Evolutionary conservation across 257 asterid species (phyloP).

Genomic region (Solanum bulbocastanum): DNA sequence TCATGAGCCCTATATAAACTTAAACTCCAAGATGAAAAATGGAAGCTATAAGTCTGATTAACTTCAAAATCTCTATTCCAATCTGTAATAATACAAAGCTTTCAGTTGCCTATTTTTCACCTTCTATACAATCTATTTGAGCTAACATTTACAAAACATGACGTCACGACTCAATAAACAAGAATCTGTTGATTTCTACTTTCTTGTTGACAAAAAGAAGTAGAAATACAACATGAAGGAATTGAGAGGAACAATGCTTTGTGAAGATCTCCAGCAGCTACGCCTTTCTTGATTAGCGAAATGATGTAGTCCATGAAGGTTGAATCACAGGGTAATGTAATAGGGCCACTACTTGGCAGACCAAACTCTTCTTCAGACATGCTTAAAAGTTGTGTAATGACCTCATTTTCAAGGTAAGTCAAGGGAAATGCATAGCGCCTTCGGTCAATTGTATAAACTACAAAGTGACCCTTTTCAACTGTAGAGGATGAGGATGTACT

Average conservation of each 20-base stretch:
- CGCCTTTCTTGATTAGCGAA: not conserved
- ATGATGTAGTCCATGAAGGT: not conserved
- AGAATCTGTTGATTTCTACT: not conserved
- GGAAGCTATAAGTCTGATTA: not conserved
- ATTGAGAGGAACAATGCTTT: not conserved
- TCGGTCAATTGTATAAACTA: not conserved
- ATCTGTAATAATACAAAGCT: not conserved
- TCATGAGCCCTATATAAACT: too few species aligned
- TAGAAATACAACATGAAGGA: not conserved
- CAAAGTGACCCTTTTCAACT: not conserved
- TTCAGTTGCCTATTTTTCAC: not conserved
- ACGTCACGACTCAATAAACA: not conserved
- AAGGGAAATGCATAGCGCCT: not conserved
- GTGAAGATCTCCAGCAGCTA: not conserved
- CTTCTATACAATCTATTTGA: not conserved
- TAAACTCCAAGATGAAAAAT: not conserved
- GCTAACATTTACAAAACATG: not conserved
- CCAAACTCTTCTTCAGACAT: not conserved
- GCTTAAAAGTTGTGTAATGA: not conserved
- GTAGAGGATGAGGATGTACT: not conserved
- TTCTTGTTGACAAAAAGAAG: not conserved
- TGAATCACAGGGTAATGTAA: not conserved
- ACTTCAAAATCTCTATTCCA: not conserved
- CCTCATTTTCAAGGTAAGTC: not conserved
- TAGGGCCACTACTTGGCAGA: not conserved